Conservation (phyloP, 305 asterid genomes). For the Salvia sclarea region DNA sequence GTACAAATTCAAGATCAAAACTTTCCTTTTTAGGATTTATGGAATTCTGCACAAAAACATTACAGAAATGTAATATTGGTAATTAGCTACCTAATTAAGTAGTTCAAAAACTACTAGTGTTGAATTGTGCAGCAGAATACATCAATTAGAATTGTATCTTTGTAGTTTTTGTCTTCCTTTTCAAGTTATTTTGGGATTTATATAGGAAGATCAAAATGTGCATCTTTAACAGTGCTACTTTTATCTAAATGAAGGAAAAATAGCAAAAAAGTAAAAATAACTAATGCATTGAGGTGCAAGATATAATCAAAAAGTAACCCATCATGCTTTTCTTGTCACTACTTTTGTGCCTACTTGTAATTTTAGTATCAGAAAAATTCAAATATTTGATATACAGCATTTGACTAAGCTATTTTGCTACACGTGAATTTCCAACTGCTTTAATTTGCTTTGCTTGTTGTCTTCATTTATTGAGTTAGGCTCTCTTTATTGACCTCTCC, state of each 20-base stretch:
- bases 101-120: too few relatives aligned
- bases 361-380: neutral
- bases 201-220: neutral
- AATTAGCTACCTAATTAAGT: too few relatives aligned
- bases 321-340: too few relatives aligned
- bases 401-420: constrained; percentile 11
- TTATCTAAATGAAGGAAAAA: too few relatives aligned
- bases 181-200: neutral
- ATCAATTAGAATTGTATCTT: too few relatives aligned
- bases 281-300: neutral
- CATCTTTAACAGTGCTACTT: neutral
- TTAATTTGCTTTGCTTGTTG: constrained; percentile 50
- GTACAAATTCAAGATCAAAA: too few relatives aligned
- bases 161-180: neutral
- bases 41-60: too few relatives aligned
- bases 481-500: constrained; percentile 42
- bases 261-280: neutral
- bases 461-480: constrained; percentile 44
- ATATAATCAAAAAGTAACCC: neutral
- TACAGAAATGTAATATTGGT: too few relatives aligned
- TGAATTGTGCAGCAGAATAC: too few relatives aligned
- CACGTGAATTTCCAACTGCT: constrained; percentile 57
- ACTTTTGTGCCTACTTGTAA: constrained; percentile 10
- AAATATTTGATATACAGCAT: too few relatives aligned
- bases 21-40: too few relatives aligned